Conservation (phyloP, 192 early-diverging fungal species). For the Allomyces macrogynus region DNA sequence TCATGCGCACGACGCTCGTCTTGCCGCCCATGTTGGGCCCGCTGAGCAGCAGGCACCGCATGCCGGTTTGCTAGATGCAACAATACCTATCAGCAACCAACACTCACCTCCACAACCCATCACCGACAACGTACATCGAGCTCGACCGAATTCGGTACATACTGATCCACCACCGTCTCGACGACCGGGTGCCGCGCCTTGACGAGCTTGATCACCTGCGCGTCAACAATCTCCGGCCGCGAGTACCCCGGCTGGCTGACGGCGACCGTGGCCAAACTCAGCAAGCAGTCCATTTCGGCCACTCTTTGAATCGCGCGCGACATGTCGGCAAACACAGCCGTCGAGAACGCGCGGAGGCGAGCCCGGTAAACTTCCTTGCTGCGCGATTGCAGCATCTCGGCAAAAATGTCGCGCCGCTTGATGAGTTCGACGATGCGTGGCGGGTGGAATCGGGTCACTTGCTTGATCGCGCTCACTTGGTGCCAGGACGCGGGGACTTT, state of each 20-base stretch:
- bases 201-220: conserved; percentile 22
- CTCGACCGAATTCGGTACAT: conserved; percentile 40
- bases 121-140: conserved; percentile 10
- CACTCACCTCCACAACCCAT: too few species aligned
- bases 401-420: conserved; percentile 27
- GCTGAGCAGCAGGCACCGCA: conserved; percentile 16
- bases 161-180: conserved; percentile 27
- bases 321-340: conserved; percentile 33
- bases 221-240: conserved; percentile 31
- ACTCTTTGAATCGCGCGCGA: conserved; percentile 21
- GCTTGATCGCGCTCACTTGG: conserved; percentile 23
- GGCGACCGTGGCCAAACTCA: conserved; percentile 34
- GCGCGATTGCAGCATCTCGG: conserved; percentile 29
- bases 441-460: conserved; percentile 45
- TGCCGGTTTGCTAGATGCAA: conserved; percentile 2
- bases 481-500: neutral
- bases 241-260: conserved; percentile 25
- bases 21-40: conserved; percentile 73
- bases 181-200: conserved; percentile 56
- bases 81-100: too few species aligned
- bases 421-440: conserved; percentile 29
- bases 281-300: conserved; percentile 42
- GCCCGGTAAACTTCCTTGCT: conserved; percentile 31
- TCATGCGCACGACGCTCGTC: conserved; percentile 43
- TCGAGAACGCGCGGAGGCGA: conserved; percentile 32